Evolutionary conservation across 345 rosid species (phyloP).

Genomic region (Iberis pinnata): DNA sequence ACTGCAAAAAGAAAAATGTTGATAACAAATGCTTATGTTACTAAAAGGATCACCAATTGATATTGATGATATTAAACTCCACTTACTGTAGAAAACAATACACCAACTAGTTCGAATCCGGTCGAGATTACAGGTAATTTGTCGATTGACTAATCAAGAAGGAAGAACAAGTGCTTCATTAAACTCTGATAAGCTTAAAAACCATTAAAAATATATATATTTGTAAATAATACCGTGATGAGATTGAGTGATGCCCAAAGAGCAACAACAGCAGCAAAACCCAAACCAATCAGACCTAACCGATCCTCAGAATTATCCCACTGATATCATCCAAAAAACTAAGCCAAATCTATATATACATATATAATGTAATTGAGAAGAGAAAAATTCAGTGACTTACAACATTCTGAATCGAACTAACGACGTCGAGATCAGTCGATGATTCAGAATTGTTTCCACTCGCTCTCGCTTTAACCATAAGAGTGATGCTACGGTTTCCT

Average conservation of each 20-base stretch:
- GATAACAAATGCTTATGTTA: background rate
- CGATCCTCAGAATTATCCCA: constrained; percentile 84
- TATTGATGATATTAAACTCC: background rate
- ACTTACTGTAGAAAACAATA: constrained; percentile 67
- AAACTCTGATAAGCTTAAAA: constrained; percentile 1
- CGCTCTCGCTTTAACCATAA: constrained; percentile 57
- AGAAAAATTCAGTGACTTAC: constrained; percentile 37
- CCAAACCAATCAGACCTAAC: constrained; percentile 61
- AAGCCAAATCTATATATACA: background rate
- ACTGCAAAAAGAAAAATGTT: constrained; percentile 38
- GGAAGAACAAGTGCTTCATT: constrained; percentile 3
- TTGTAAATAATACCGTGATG: constrained; percentile 38
- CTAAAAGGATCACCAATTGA: background rate
- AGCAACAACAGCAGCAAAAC: constrained; percentile 62
- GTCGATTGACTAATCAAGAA: constrained; percentile 52
- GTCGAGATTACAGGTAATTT: constrained; percentile 68
- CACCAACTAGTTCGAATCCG: constrained; percentile 64
- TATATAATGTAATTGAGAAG: background rate
- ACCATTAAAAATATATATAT: background rate
- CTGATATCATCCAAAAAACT: constrained; percentile 27
- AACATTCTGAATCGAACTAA: constrained; percentile 53
- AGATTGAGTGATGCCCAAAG: constrained; percentile 74
- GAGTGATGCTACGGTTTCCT: constrained; percentile 26
- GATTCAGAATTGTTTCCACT: constrained; percentile 52
- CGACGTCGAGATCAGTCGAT: constrained; percentile 51